Conservation (phyloP, 352 stramenopile genomes). For the Pythium dissotocum region DNA sequence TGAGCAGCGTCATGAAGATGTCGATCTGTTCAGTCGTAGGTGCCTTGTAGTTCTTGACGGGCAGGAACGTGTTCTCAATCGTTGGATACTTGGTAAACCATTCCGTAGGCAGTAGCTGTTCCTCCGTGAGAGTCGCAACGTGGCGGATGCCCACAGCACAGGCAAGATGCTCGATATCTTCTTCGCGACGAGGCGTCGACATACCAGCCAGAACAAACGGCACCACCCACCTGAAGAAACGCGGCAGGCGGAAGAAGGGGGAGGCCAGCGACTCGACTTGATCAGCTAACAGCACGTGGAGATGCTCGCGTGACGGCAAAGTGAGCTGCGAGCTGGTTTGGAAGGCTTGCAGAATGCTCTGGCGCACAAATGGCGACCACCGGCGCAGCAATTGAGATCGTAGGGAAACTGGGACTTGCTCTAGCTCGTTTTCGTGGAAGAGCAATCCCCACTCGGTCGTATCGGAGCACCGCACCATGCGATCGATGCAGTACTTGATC, state of each 20-base stretch:
- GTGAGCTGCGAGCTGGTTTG: slow-evolving; percentile 8
- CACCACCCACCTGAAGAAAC: slow-evolving; percentile 35
- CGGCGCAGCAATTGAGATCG: slow-evolving; percentile 13
- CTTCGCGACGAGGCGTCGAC: slow-evolving; percentile 28
- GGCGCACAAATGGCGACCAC: slow-evolving; percentile 14
- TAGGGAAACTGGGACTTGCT: slow-evolving; percentile 18
- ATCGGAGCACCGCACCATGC: slow-evolving; percentile 23
- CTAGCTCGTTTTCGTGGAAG: slow-evolving; percentile 25
- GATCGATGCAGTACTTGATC: slow-evolving; percentile 17
- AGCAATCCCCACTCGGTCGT: slow-evolving; percentile 29
- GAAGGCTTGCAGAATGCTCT: slow-evolving; percentile 5
- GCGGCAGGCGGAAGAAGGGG: slow-evolving; percentile 25
- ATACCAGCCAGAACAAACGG: slow-evolving; percentile 33
- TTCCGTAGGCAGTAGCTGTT: slow-evolving; percentile 25
- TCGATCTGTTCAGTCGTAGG: slow-evolving; percentile 60
- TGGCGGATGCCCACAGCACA: slow-evolving; percentile 20
- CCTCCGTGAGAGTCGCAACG: slow-evolving; percentile 31
- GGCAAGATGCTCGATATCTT: slow-evolving; percentile 28
- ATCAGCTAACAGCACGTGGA: slow-evolving; percentile 5
- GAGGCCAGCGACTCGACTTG: neutral
- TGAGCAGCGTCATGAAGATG: slow-evolving; percentile 50
- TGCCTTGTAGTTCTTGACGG: slow-evolving; percentile 56
- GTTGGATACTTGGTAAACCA: slow-evolving; percentile 31
- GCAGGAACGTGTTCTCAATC: slow-evolving; percentile 42
- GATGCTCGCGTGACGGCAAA: slow-evolving; percentile 24